Evolutionary conservation across 805 yeast genomes (phyloP).

Genomic region (Kluyveromyces nonfermentans): DNA sequence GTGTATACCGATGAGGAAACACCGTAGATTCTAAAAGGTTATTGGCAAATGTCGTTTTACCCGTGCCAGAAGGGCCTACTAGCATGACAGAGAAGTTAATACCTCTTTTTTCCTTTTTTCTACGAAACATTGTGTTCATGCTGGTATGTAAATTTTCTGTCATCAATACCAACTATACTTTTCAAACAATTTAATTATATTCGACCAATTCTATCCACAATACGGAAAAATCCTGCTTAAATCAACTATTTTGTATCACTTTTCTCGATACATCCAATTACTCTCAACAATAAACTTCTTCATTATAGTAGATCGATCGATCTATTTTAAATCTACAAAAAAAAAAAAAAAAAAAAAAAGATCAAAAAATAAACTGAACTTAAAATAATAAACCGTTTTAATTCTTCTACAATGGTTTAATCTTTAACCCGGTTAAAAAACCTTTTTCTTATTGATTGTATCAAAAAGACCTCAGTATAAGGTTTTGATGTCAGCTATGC

Average conservation of each 20-base stretch:
- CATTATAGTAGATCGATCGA: neutral
- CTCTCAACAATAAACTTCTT: neutral
- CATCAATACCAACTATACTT: neutral
- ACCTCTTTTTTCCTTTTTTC: constrained; percentile 64
- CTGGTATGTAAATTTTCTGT: neutral
- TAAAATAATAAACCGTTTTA: no score
- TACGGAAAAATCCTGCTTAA: neutral
- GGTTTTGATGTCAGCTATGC: no score
- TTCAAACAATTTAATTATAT: no score
- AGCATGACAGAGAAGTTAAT: constrained; percentile 65
- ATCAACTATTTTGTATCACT: no score
- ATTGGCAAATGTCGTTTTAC: constrained; percentile 69
- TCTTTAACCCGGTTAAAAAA: no score
- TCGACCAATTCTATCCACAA: neutral
- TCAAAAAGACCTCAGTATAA: no score
- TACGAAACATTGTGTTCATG: constrained; percentile 27
- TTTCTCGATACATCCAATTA: no score
- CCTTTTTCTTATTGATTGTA: no score
- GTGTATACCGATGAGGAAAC: constrained; percentile 49
- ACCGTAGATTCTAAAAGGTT: constrained; percentile 54
- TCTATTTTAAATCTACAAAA: neutral
- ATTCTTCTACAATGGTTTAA: no score
- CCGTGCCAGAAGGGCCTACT: constrained; percentile 67
- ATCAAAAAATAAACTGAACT: no score
- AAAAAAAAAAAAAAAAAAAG: no score